phyloP scores from a whole-genome alignment of 2,329 filamentous ascomycete genomes.

The Aureobasidium sp. region DNA sequence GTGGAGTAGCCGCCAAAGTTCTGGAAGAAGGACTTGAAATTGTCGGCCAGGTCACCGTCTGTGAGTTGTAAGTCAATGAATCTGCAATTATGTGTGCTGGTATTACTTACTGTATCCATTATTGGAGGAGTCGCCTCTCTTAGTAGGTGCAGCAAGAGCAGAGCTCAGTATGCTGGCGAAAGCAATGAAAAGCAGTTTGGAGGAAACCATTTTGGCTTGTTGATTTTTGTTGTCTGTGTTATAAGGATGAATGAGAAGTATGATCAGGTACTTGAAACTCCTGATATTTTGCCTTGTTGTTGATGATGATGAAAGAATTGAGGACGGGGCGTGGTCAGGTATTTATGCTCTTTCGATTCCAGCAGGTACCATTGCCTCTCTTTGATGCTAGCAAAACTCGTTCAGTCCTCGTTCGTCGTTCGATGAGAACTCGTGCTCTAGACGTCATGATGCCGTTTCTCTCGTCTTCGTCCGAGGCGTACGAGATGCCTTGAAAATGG shows the following conservation, averaged over 20 bases:
- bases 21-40: slow-evolving; percentile 5
- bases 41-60: slow-evolving; percentile 4
- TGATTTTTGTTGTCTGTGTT: not conserved
- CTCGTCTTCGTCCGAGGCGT: not conserved
- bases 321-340: not conserved
- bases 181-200: not conserved
- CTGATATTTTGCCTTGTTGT: not conserved
- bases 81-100: not conserved
- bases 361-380: not conserved
- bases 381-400: not conserved
- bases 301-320: not conserved
- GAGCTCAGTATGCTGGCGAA: not conserved
- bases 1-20: not conserved
- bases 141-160: not conserved
- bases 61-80: not conserved
- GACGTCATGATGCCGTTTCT: not conserved
- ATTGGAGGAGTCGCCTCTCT: not conserved
- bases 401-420: not conserved
- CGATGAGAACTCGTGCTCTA: not conserved
- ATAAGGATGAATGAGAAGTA: not conserved
- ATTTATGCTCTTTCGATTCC: not conserved
- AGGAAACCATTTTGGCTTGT: slow-evolving; percentile 3
- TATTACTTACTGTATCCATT: not conserved
- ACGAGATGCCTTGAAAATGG: not conserved
- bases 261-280: not conserved